These are phyloP conservation scores for Anthracocystis setariae DNA, from an alignment of 1,284 basidiomycete species.

Conservation along the genomic window DNA sequence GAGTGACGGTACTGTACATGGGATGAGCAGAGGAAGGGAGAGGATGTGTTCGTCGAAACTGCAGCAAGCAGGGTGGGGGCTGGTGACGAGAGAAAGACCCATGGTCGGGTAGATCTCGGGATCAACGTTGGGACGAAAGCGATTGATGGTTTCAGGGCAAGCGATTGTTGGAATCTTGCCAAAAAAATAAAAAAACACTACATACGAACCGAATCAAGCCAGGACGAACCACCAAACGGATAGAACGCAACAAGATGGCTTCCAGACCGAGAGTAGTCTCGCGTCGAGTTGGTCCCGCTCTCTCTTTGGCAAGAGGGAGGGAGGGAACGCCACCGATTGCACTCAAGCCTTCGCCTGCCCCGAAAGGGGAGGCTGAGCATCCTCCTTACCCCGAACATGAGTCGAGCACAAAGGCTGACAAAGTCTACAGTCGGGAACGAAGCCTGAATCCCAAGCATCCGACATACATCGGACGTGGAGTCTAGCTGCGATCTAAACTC, in stretches of 20 bases:
- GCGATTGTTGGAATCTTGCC: neutral
- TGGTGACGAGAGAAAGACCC: neutral
- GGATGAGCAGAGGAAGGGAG: neutral
- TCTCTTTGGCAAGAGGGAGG: neutral
- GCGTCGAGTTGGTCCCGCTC: constrained; percentile 62
- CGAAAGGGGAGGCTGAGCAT: constrained; percentile 34
- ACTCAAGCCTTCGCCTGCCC: constrained; percentile 59
- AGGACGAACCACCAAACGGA: neutral
- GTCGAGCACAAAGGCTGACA: constrained; percentile 37
- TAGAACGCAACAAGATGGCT: constrained; percentile 15
- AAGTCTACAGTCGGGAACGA: constrained; percentile 29
- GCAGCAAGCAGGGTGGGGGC: neutral
- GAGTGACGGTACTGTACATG: neutral
- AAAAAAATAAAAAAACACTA: neutral
- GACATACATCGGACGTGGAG: no score
- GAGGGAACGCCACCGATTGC: constrained; percentile 65
- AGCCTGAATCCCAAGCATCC: neutral
- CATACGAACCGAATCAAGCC: no score
- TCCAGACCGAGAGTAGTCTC: constrained; percentile 66
- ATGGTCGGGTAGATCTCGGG: neutral
- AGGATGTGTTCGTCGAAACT: constrained; percentile 28
- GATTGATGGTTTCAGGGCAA: constrained; percentile 22
- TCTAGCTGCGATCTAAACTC: constrained; percentile 17
- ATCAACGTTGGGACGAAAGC: constrained; percentile 14
- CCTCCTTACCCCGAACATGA: constrained; percentile 52